phyloP scores from a whole-genome alignment of 345 rosid species.

The Hibiscus syriacus region DNA sequence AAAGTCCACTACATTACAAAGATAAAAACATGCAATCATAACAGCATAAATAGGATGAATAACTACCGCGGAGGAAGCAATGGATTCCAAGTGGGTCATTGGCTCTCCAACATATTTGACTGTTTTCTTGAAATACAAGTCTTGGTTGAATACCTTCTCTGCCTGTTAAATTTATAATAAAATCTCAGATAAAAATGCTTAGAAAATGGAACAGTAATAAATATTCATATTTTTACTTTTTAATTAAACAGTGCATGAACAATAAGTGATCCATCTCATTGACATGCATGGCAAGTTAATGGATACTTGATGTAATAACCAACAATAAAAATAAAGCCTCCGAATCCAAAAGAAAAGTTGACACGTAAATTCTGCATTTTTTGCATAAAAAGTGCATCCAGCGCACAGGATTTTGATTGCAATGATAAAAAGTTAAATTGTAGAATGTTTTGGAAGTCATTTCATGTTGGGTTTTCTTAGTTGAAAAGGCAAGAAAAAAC shows the following conservation, averaged over 20 bases:
- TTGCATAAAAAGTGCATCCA: background rate
- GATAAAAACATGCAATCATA: background rate
- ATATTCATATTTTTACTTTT: background rate
- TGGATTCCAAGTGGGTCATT: constrained; percentile 92
- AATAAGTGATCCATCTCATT: background rate
- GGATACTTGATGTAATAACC: background rate
- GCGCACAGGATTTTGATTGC: no score
- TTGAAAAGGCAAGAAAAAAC: no score
- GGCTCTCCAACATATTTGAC: constrained; percentile 97
- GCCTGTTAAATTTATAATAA: constrained; percentile 40
- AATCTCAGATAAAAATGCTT: background rate
- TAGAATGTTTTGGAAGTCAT: no score
- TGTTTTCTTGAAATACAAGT: constrained; percentile 81
- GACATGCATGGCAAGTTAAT: background rate
- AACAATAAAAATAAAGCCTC: background rate
- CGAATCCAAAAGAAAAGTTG: background rate
- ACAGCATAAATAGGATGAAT: background rate
- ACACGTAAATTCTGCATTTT: background rate
- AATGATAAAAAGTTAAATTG: no score
- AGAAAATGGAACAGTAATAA: background rate
- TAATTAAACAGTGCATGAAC: background rate
- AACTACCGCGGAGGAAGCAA: constrained; percentile 91
- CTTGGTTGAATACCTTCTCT: constrained; percentile 97
- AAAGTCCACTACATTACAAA: background rate
- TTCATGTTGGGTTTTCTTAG: no score